Conservation (phyloP, 2,329 filamentous ascomycete species). For the Diaporthe sp. region DNA sequence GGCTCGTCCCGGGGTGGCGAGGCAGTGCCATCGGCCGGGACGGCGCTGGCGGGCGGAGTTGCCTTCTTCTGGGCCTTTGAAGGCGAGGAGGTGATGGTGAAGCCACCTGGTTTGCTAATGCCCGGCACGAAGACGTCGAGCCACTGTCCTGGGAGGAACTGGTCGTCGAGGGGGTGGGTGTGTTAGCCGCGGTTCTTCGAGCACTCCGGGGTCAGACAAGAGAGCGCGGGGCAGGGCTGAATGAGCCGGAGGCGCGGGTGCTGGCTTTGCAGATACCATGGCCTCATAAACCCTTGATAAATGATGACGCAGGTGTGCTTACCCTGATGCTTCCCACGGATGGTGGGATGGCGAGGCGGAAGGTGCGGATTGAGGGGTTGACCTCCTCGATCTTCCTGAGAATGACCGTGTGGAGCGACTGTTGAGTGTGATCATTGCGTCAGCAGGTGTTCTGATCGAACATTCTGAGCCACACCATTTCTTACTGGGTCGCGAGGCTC, state of each 20-base stretch:
- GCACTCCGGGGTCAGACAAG: not conserved
- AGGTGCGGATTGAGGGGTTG: slow-evolving; percentile 77
- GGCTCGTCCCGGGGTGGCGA: slow-evolving; percentile 42
- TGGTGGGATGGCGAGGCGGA: slow-evolving; percentile 72
- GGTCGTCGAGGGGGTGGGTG: slow-evolving; percentile 49
- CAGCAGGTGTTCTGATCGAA: not conserved
- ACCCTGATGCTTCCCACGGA: slow-evolving; percentile 63
- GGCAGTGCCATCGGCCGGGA: not conserved
- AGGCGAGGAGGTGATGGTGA: slow-evolving; percentile 87
- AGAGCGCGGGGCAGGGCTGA: not conserved
- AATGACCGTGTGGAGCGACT: slow-evolving; percentile 72
- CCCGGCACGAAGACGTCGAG: slow-evolving; percentile 84
- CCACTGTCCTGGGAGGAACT: slow-evolving; percentile 90
- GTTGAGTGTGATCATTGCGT: not conserved
- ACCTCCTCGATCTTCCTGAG: slow-evolving; percentile 73
- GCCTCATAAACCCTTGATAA: not conserved
- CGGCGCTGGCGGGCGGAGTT: not conserved
- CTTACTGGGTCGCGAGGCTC: slow-evolving; percentile 77
- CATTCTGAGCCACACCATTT: not conserved
- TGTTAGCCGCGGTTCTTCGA: slow-evolving; percentile 4
- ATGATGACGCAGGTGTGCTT: slow-evolving; percentile 40
- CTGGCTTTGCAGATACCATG: not conserved
- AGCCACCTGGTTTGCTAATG: slow-evolving; percentile 81
- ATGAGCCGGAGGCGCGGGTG: not conserved
- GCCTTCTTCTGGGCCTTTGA: slow-evolving; percentile 57